Evolutionary conservation across 2,329 filamentous ascomycete species (phyloP), one percentile per base, ranked within the genome.

Genomic region (Lojkania enalia): DNA sequence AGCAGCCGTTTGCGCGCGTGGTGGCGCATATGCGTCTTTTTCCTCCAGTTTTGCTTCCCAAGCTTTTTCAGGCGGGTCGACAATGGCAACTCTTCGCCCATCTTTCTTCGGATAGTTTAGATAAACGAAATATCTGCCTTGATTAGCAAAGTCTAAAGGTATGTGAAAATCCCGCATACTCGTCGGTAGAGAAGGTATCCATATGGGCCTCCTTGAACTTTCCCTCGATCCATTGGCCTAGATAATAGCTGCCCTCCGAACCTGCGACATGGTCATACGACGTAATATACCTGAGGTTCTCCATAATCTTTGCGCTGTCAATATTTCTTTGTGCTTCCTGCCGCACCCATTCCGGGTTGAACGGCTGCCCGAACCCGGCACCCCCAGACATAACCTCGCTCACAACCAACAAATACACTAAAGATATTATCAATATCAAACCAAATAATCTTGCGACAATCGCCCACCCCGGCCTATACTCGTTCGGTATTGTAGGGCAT

Each of bases 21-120:
- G 77, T 49, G 84, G 78, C n/a, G 76, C 76, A 52, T 86, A 86
- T 1, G 80, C 77, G n/a, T 79, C 79, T 35, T 87, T 80, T 73
- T 97, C 94, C 61, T 99, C 92, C 39, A 99, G 74, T 51, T 80
- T 80, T 11, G 92, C 94, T 44, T 84, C 81, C 91, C 91, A 97
- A 13, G 71, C 73, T 25, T 84, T 74, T 49, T 83, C 84, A 40
- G 85, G 81, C 0, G 79, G 79, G 25, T 86, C 84, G 50, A 96
- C 75, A 39, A 99, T 88, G 50, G 91, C 84, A 29, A 99, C 85
- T 46, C 84, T 81, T 38, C 94, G 80, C 11, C 92, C 94, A 48
- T 82, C 85, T 20, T 79, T 73, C 52, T 78, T 86, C 0, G 94
- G 90, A 66, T 95, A 99, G 70, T 97, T 97, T 61, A 97, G 75